phyloP scores from a whole-genome alignment of 805 yeast species.

The Zygotorulaspora chibaensis region DNA sequence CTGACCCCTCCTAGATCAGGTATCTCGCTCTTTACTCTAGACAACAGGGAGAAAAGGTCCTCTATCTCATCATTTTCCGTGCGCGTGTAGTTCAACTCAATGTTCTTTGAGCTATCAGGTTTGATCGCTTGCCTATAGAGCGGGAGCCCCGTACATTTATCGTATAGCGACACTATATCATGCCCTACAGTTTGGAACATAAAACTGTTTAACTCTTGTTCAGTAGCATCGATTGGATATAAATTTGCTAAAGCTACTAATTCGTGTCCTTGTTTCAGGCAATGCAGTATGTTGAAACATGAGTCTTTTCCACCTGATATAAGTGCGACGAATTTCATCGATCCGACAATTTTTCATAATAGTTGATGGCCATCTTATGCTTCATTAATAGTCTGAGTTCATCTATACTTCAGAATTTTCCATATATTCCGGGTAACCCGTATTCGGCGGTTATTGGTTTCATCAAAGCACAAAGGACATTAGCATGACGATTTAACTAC shows the following conservation, averaged over 20 bases:
- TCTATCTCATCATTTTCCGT: constrained; percentile 83
- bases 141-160: constrained; percentile 73
- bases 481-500: too few species aligned
- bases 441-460: not conserved
- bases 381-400: not conserved
- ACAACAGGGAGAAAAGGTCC: constrained; percentile 59
- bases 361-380: not conserved
- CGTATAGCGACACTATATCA: constrained; percentile 61
- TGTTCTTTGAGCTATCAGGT: constrained; percentile 57
- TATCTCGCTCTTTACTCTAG: constrained; percentile 44
- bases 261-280: constrained; percentile 81
- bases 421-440: not conserved
- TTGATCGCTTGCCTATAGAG: constrained; percentile 62
- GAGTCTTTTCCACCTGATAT: constrained; percentile 97
- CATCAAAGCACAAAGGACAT: not conserved
- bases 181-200: constrained; percentile 99
- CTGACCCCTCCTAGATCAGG: constrained; percentile 83
- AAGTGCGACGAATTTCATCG: constrained; percentile 87
- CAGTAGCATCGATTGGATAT: constrained; percentile 50
- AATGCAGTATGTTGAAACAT: constrained; percentile 81
- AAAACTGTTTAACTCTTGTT: constrained; percentile 82
- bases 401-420: not conserved
- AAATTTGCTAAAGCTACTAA: constrained; percentile 81
- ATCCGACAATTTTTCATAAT: too few species aligned
- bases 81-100: constrained; percentile 60